phyloP scores from a whole-genome alignment of 306 rosid species.

The Vigna trinervia region DNA sequence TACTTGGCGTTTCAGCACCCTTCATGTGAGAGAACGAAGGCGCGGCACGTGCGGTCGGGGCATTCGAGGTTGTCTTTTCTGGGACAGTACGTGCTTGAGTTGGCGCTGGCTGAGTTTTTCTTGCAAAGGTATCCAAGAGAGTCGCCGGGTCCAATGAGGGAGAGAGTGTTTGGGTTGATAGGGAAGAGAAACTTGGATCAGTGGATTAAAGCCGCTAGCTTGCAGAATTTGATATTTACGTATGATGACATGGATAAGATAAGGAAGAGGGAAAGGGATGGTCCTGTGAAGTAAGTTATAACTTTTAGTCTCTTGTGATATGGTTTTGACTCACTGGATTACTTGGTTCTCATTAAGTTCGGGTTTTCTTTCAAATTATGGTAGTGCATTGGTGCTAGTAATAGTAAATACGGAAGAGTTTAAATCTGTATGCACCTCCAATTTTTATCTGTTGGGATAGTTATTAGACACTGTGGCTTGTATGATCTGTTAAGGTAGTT shows the following conservation, averaged over 20 bases:
- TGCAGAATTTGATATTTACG: slow-evolving; percentile 92
- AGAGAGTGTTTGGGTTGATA: slow-evolving; percentile 82
- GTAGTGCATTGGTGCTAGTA: neutral
- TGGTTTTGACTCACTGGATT: neutral
- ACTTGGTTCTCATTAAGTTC: neutral
- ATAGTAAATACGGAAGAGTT: neutral
- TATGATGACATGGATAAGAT: slow-evolving; percentile 81
- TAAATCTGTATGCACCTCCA: too few species aligned
- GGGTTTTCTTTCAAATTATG: slow-evolving; percentile 12
- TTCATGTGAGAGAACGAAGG: slow-evolving; percentile 75
- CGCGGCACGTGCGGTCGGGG: slow-evolving; percentile 79
- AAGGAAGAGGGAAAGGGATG: slow-evolving; percentile 82
- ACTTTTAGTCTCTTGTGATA: neutral
- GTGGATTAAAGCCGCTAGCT: slow-evolving; percentile 94
- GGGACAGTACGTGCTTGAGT: slow-evolving; percentile 87
- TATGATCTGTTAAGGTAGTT: too few species aligned
- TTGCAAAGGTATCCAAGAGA: slow-evolving; percentile 97
- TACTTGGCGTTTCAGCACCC: slow-evolving; percentile 99
- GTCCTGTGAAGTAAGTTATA: slow-evolving; percentile 81
- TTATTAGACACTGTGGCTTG: too few species aligned
- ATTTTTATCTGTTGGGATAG: too few species aligned
- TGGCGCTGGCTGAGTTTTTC: slow-evolving; percentile 79
- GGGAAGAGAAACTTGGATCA: slow-evolving; percentile 82
- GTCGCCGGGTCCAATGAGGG: slow-evolving; percentile 98
- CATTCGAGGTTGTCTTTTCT: slow-evolving; percentile 84